Conservation (phyloP, 1,284 basidiomycete species). For the Boletus calvinii region DNA sequence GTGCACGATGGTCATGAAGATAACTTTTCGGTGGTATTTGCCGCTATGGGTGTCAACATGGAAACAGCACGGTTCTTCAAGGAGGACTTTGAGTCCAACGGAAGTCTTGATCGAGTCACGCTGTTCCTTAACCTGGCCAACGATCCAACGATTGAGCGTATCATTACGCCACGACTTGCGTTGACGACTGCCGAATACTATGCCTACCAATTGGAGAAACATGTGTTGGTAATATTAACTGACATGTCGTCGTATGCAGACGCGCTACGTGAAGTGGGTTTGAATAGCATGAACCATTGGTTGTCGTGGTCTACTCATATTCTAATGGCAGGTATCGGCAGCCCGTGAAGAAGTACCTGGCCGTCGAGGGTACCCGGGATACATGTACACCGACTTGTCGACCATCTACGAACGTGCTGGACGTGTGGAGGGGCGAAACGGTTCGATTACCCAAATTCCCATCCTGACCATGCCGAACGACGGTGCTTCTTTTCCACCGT, state of each 20-base stretch:
- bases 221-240: slow-evolving; percentile 97
- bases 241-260: slow-evolving; percentile 99
- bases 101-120: slow-evolving; percentile 95
- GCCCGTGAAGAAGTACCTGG: slow-evolving; percentile 99
- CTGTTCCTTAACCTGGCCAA: slow-evolving; percentile 99
- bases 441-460: slow-evolving; percentile 99
- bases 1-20: slow-evolving; percentile 99
- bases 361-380: slow-evolving; percentile 98
- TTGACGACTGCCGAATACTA: slow-evolving; percentile 99
- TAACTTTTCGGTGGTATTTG: slow-evolving; percentile 99
- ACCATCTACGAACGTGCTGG: slow-evolving; percentile 99
- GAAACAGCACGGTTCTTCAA: slow-evolving; percentile 99
- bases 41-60: slow-evolving; percentile 99
- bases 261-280: slow-evolving; percentile 86
- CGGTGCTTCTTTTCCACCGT: slow-evolving; percentile 50
- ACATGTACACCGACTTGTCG: slow-evolving; percentile 99
- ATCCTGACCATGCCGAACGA: slow-evolving; percentile 99
- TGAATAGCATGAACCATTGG: slow-evolving; percentile 9
- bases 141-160: slow-evolving; percentile 99
- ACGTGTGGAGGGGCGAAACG: slow-evolving; percentile 96
- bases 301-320: slow-evolving; percentile 19
- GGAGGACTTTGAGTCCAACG: slow-evolving; percentile 99
- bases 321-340: slow-evolving; percentile 75
- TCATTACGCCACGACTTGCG: slow-evolving; percentile 98
- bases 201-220: slow-evolving; percentile 99